These are phyloP conservation scores for Sanghuangporus sanghuang DNA, from an alignment of 1,284 basidiomycete genomes.

Conservation along the genomic window DNA sequence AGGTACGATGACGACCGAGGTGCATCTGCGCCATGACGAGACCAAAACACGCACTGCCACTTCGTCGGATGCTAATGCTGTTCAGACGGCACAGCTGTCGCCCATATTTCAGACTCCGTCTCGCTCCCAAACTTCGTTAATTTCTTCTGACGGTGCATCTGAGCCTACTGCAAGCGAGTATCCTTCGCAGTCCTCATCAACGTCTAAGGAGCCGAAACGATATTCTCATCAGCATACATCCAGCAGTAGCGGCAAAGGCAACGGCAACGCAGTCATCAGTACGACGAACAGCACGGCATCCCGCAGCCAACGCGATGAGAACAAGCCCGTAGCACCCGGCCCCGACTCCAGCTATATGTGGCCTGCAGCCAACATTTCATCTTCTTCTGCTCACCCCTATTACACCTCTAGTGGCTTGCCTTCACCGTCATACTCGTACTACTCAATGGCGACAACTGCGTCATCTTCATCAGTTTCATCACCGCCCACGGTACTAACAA, in stretches of 20 bases:
- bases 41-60: constrained; percentile 12
- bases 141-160: neutral
- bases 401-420: constrained; percentile 16
- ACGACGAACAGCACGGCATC: neutral
- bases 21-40: constrained; percentile 13
- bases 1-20: constrained; percentile 17
- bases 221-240: neutral
- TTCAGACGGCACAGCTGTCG: constrained; percentile 25
- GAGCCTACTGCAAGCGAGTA: neutral
- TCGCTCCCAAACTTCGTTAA: constrained; percentile 30
- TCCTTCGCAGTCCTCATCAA: neutral
- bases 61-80: constrained; percentile 20
- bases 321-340: constrained; percentile 49
- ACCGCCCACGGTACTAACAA: constrained; percentile 15
- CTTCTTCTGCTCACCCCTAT: constrained; percentile 21
- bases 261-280: neutral
- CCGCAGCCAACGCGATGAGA: constrained; percentile 2
- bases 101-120: constrained; percentile 52
- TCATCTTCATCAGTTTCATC: constrained; percentile 4
- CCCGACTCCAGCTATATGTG: constrained; percentile 27
- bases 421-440: constrained; percentile 10
- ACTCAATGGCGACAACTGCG: constrained; percentile 17
- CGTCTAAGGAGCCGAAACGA: constrained; percentile 4
- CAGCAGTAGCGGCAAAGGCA: neutral
- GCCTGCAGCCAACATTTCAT: constrained; percentile 21